Conservation (phyloP, 129 eudicot genomes). For the Saussurea involucrata region DNA sequence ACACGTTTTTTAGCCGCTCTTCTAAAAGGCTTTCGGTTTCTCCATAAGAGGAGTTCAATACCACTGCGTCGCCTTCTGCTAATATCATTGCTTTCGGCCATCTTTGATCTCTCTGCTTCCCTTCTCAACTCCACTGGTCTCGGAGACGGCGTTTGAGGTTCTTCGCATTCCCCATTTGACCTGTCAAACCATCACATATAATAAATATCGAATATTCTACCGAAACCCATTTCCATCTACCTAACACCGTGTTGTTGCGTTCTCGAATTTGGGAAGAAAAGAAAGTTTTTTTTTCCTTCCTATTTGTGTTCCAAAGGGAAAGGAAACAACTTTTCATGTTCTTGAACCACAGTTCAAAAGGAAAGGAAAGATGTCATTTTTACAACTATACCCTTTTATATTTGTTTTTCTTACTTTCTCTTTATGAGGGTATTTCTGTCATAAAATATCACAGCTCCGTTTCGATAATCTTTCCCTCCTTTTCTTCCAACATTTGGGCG, state of each 20-base stretch:
- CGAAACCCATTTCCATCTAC: background rate
- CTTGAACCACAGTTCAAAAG: background rate
- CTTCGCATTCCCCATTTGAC: conserved; percentile 54
- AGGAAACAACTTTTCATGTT: background rate
- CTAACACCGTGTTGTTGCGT: background rate
- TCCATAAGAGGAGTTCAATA: conserved; percentile 65
- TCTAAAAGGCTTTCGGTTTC: conserved; percentile 79
- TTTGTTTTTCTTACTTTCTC: background rate
- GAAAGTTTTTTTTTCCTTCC: too few relatives aligned
- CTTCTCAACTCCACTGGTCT: conserved; percentile 51
- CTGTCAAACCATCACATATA: conserved; percentile 37
- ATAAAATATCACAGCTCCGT: background rate
- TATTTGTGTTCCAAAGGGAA: background rate
- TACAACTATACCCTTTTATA: background rate
- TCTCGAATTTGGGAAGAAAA: too few relatives aligned
- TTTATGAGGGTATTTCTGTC: background rate
- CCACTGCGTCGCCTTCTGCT: conserved; percentile 36
- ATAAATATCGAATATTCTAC: background rate
- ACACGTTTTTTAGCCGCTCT: conserved; percentile 72
- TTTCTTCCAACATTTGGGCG: background rate
- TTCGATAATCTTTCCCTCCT: background rate
- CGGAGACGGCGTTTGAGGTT: conserved; percentile 91
- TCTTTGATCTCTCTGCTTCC: conserved; percentile 30
- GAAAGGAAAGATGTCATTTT: background rate
- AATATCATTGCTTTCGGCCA: conserved; percentile 16